Percentiles rank a stretch among this genome's conserved stretches.
Conservation (phyloP, 2,329 filamentous ascomycete genomes). For the Fusarium duplospermum region DNA sequence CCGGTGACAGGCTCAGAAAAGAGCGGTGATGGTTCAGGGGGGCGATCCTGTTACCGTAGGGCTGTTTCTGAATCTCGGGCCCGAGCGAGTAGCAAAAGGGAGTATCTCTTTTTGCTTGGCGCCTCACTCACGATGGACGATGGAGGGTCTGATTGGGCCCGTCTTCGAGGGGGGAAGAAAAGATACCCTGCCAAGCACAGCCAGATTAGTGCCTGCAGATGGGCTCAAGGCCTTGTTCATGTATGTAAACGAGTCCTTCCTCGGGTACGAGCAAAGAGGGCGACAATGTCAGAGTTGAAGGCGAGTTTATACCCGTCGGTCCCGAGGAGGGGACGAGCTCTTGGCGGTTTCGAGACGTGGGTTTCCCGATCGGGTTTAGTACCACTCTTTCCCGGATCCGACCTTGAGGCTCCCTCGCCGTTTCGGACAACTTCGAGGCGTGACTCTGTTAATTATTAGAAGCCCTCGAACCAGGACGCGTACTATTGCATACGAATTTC, state of each 20-base stretch:
- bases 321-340: slow-evolving; percentile 33
- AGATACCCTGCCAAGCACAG: background rate
- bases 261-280: slow-evolving; percentile 10
- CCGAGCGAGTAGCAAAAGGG: slow-evolving; percentile 10
- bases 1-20: slow-evolving; percentile 20
- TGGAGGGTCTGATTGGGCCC: slow-evolving; percentile 5
- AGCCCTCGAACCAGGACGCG: slow-evolving; percentile 11
- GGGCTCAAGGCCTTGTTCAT: background rate
- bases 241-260: background rate
- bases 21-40: background rate
- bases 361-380: slow-evolving; percentile 38
- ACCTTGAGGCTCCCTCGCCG: slow-evolving; percentile 18
- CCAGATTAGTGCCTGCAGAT: background rate
- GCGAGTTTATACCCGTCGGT: slow-evolving; percentile 39
- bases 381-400: slow-evolving; percentile 34
- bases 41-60: background rate
- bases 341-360: slow-evolving; percentile 4
- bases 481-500: background rate
- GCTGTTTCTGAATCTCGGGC: slow-evolving; percentile 31
- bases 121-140: background rate
- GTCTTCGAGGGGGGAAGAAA: background rate
- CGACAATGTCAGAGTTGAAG: slow-evolving; percentile 1
- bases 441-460: background rate
- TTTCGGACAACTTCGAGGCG: slow-evolving; percentile 15
- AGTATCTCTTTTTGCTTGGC: slow-evolving; percentile 13